Percentiles rank a stretch among this genome's conserved stretches.
Conservation (phyloP, 352 stramenopile species). For the Phytophthora podocarpi region DNA sequence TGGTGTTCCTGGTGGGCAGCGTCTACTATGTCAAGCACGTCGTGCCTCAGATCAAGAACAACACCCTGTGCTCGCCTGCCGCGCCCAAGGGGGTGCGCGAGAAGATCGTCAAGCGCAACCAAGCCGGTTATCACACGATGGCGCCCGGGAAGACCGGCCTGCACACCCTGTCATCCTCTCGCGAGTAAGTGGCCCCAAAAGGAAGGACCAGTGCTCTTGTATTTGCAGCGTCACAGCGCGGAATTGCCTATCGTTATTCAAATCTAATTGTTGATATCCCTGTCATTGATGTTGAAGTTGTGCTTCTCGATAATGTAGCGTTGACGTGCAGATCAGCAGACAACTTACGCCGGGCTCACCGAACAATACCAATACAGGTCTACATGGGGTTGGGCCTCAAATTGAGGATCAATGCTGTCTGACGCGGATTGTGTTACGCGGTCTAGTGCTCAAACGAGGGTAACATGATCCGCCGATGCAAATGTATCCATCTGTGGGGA, state of each 20-base stretch:
- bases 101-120: conserved; percentile 30
- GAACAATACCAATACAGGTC: too few species aligned
- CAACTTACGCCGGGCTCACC: background rate
- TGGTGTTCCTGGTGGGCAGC: conserved; percentile 54
- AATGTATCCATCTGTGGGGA: background rate
- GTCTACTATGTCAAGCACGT: conserved; percentile 51
- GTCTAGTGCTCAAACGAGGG: background rate
- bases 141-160: conserved; percentile 11
- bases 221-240: background rate
- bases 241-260: conserved; percentile 7
- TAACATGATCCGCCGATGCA: too few species aligned
- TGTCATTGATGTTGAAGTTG: too few species aligned
- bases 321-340: too few species aligned
- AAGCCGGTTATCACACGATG: conserved; percentile 19
- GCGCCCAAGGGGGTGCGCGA: conserved; percentile 34
- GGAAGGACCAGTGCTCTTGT: too few species aligned
- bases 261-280: too few species aligned
- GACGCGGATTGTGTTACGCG: conserved; percentile 8
- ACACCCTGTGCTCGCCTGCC: conserved; percentile 18
- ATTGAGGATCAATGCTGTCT: background rate
- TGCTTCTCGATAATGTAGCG: too few species aligned
- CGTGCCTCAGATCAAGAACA: conserved; percentile 31
- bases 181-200: background rate
- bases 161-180: conserved; percentile 8
- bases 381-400: too few species aligned